Conservation (phyloP, 2,329 filamentous ascomycete genomes). For the Neonectria faginata region DNA sequence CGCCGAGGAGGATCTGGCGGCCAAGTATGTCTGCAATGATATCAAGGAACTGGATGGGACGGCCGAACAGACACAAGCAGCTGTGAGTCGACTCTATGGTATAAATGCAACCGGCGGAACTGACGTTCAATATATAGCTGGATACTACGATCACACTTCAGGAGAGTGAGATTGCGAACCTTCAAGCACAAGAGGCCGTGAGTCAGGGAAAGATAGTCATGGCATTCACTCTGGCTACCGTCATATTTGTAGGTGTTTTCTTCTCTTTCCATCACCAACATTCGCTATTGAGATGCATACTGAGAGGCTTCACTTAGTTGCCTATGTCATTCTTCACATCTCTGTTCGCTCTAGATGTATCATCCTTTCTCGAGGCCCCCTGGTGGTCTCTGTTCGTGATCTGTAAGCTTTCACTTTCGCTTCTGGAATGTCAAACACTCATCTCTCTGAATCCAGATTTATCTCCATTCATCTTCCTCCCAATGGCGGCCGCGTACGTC, state of each 20-base stretch:
- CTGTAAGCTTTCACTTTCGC: conserved; percentile 1
- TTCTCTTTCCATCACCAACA: no score
- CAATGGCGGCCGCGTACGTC: no score
- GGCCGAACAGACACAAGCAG: conserved; percentile 30
- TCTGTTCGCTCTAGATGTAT: conserved; percentile 33
- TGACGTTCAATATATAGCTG: background rate
- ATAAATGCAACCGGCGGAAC: background rate
- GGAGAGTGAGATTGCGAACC: conserved; percentile 32
- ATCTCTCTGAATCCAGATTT: no score
- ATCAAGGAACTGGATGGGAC: conserved; percentile 34
- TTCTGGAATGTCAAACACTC: background rate
- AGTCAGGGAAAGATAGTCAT: conserved; percentile 33
- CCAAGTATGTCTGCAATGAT: conserved; percentile 26
- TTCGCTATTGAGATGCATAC: no score
- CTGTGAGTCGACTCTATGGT: conserved; percentile 12
- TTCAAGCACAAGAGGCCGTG: conserved; percentile 11
- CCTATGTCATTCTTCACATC: conserved; percentile 36
- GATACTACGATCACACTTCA: conserved; percentile 32
- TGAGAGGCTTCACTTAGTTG: conserved; percentile 11
- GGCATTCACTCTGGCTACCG: conserved; percentile 35
- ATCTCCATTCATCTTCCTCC: no score
- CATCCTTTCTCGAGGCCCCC: conserved; percentile 29
- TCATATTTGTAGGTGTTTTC: conserved; percentile 33
- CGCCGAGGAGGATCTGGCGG: background rate
- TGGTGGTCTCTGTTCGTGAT: conserved; percentile 29